Conservation (phyloP, 179 eudicot genomes). For the Carnegiea gigantea region DNA sequence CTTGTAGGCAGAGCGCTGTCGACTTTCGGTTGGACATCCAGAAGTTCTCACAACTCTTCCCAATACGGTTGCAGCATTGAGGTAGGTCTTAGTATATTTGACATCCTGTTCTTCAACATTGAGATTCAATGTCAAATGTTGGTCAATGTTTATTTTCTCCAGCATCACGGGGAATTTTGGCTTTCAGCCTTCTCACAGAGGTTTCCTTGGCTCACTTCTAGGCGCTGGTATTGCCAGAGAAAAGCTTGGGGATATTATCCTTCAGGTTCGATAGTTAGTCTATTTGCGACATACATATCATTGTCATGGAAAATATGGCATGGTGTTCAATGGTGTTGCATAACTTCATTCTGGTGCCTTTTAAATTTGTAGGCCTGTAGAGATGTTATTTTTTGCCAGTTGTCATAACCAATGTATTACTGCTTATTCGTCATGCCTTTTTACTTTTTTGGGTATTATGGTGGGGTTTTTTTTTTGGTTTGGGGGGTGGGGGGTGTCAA, state of each 20-base stretch:
- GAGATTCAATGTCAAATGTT: not conserved
- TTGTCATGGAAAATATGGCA: not conserved
- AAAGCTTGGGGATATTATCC: constrained; percentile 80
- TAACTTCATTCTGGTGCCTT: not conserved
- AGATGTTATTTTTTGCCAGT: not conserved
- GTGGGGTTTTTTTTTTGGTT: not conserved
- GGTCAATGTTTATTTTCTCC: constrained; percentile 36
- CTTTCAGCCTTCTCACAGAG: constrained; percentile 86
- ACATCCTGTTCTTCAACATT: not conserved
- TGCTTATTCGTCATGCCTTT: not conserved
- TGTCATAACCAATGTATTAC: not conserved
- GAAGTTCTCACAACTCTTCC: constrained; percentile 55
- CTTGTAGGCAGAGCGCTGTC: constrained; percentile 84
- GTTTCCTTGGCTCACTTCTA: constrained; percentile 89
- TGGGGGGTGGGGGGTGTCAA: not conserved
- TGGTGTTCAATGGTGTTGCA: constrained; percentile 6
- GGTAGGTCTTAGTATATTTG: constrained; percentile 38
- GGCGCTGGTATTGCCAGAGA: constrained; percentile 92
- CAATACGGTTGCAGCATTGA: constrained; percentile 70
- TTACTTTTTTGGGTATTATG: not conserved
- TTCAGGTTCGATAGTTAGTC: constrained; percentile 54
- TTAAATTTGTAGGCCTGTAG: not conserved
- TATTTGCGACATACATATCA: not conserved
- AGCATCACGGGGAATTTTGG: constrained; percentile 88
- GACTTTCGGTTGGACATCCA: constrained; percentile 88